Evolutionary conservation across 2,329 filamentous ascomycete genomes (phyloP).

Genomic region (Cercospora sp.): DNA sequence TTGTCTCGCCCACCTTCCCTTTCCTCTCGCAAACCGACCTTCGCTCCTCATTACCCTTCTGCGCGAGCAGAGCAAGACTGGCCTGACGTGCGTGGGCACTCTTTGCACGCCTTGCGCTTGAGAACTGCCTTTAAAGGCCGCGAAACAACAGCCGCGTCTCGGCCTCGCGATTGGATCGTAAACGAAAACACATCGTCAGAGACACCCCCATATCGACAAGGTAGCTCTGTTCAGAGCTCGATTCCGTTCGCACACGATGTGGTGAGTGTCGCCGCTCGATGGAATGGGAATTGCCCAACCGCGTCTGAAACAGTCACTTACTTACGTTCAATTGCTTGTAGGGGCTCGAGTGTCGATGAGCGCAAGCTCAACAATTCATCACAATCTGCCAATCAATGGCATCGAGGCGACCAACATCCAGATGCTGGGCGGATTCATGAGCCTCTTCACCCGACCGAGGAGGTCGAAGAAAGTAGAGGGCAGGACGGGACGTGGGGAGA

Average conservation of each 20-base stretch:
- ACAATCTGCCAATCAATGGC: conserved; percentile 28
- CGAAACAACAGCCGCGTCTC: not conserved
- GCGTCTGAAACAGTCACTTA: not conserved
- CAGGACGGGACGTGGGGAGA: conserved; percentile 64
- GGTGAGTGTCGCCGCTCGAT: conserved; percentile 1
- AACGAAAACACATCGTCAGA: not conserved
- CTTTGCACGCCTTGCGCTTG: not conserved
- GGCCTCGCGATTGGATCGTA: not conserved
- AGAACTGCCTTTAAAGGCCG: not conserved
- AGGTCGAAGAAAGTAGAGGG: conserved; percentile 33
- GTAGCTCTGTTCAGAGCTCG: conserved; percentile 3
- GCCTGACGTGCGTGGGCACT: not conserved
- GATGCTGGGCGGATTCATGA: conserved; percentile 28
- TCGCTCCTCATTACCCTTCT: not conserved
- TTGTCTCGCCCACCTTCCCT: not conserved
- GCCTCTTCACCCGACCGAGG: conserved; percentile 33
- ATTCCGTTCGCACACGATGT: conserved; percentile 27
- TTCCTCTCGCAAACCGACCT: not conserved
- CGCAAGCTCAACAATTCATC: conserved; percentile 30
- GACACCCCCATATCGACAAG: not conserved
- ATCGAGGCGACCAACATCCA: conserved; percentile 17
- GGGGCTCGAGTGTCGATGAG: conserved; percentile 33
- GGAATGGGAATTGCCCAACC: not conserved
- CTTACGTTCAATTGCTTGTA: not conserved
- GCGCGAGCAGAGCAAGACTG: not conserved